Percentiles rank a stretch among this genome's conserved stretches.
These are phyloP conservation scores for Barnettozyma salicaria DNA, from an alignment of 805 yeast genomes.

Conservation along the genomic window DNA sequence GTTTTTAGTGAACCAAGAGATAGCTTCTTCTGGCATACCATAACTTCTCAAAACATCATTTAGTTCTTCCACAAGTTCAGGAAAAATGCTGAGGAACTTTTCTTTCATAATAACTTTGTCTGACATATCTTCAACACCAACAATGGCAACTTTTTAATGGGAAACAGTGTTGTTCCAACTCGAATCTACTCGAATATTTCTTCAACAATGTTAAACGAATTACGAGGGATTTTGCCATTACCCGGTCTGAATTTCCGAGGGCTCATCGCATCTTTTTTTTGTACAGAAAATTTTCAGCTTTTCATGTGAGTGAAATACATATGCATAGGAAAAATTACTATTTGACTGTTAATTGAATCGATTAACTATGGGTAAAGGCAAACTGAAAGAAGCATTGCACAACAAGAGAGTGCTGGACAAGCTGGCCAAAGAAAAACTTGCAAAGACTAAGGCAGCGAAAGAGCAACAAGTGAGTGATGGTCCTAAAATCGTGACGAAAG, in stretches of 20 bases:
- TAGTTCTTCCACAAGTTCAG: slow-evolving; percentile 71
- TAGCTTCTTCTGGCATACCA: slow-evolving; percentile 82
- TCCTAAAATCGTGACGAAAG: slow-evolving; percentile 30
- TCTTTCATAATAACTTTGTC: slow-evolving; percentile 34
- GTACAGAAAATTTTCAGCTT: slow-evolving; percentile 7
- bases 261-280: slow-evolving; percentile 11
- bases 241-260: slow-evolving; percentile 5
- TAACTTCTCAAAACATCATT: slow-evolving; percentile 53
- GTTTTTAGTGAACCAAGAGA: slow-evolving; percentile 71
- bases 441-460: slow-evolving; percentile 16
- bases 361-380: slow-evolving; percentile 24
- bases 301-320: background rate
- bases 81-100: slow-evolving; percentile 64
- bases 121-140: slow-evolving; percentile 12
- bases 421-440: slow-evolving; percentile 16
- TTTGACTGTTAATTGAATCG: background rate
- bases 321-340: background rate
- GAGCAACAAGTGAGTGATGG: slow-evolving; percentile 25
- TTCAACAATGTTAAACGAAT: slow-evolving; percentile 10
- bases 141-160: background rate
- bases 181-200: too few species aligned
- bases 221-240: slow-evolving; percentile 3
- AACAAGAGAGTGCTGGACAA: slow-evolving; percentile 17
- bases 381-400: slow-evolving; percentile 21
- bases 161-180: too few species aligned